These are phyloP conservation scores for Phytophthora tubulina DNA, from an alignment of 352 stramenopile species.

Conservation along the genomic window DNA sequence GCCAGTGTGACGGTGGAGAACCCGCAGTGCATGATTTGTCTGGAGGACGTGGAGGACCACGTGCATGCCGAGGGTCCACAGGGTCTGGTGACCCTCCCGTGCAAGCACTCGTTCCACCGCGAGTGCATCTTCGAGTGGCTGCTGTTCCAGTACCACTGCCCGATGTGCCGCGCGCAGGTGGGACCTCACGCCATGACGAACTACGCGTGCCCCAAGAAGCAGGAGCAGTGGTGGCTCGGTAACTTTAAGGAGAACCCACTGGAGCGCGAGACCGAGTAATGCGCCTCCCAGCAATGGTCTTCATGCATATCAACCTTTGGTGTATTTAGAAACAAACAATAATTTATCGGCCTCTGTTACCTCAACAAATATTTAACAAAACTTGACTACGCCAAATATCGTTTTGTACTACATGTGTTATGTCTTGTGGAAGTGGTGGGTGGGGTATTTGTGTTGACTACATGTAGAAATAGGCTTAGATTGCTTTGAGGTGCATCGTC, in stretches of 20 bases:
- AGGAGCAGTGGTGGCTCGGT: conserved; percentile 73
- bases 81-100: conserved; percentile 57
- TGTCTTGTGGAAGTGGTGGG: too few relatives aligned
- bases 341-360: too few relatives aligned
- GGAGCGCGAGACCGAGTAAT: background rate
- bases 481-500: too few relatives aligned
- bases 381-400: too few relatives aligned
- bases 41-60: conserved; percentile 42
- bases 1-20: conserved; percentile 35
- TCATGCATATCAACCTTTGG: too few relatives aligned
- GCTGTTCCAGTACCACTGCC: conserved; percentile 75
- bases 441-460: too few relatives aligned
- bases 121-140: conserved; percentile 85
- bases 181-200: conserved; percentile 62
- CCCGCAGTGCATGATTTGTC: conserved; percentile 51
- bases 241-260: conserved; percentile 67
- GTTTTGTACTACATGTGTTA: too few relatives aligned
- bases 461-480: too few relatives aligned
- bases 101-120: conserved; percentile 77
- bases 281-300: too few relatives aligned
- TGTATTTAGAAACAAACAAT: too few relatives aligned
- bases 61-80: conserved; percentile 33
- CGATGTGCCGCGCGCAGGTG: conserved; percentile 66
- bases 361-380: too few relatives aligned
- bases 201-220: conserved; percentile 63